Base-by-base conservation (phyloP, 148 eudicot species). In the Polygonum maritimum region DNA sequence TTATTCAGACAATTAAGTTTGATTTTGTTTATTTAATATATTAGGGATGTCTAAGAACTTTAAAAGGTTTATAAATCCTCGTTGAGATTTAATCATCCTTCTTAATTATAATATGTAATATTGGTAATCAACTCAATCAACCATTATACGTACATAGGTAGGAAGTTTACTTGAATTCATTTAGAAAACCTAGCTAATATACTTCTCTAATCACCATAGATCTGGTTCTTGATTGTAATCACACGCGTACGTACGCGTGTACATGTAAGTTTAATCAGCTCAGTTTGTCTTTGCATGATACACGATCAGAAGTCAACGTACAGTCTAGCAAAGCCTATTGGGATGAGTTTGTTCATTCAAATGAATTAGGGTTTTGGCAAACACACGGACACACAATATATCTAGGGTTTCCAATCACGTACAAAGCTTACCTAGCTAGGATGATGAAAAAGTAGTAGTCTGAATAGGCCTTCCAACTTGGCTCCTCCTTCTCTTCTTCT, bases 401-500 rank as follows among this genome's bases (percentile, higher is more conserved):
- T 18, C 8, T 54, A 54, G 60, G 60, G 60, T 54, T 54, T 54
- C 60, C 58, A 18, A 54, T 18, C 19, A 18, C 1, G 4, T 5
- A 18, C 11, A 6, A 54, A 5, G 19, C 60, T 18, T 7, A 54
- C 22, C 19, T 54, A 52, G 4, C 60, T 54, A 54, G 19, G 22
- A 19, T 54, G 2, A n/a, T 54, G 4, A 4, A 54, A 22, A 7
- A n/a, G 22, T 54, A 54, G 60, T 19, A n/a, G 22, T 54, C 9
- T n/a, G 60, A 54, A 54, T 18, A 0, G 60, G 22, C 60, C 60
- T 54, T 54, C 9, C 21, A 19, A 18, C 60, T 54, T 36, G 73
- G 7, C 6, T 36, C 48, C 31, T 89, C 19, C 5, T 51, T 82
- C 81, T 87, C 83, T 88, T 91, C 85, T 91, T 91, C 73, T 87